These are phyloP conservation scores for Rhodomyrtus tomentosa DNA, from an alignment of 345 rosid species.

Conservation along the genomic window DNA sequence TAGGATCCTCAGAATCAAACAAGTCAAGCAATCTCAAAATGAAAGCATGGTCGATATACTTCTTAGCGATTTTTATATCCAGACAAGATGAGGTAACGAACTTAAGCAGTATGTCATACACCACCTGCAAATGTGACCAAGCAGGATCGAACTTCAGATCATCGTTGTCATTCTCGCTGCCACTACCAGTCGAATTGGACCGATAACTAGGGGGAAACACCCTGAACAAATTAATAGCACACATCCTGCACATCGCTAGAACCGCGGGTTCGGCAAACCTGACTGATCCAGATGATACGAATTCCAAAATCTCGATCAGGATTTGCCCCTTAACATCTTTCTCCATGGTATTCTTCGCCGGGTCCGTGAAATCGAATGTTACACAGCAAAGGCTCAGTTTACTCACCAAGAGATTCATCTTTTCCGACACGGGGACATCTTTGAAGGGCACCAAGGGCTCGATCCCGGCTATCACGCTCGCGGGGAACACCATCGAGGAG, in stretches of 20 bases:
- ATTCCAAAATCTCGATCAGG: constrained; percentile 66
- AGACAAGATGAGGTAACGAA: constrained; percentile 61
- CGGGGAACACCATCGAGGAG: constrained; percentile 69
- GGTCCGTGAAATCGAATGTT: constrained; percentile 70
- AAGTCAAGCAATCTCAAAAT: constrained; percentile 68
- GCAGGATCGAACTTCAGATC: constrained; percentile 77
- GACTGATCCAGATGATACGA: constrained; percentile 49
- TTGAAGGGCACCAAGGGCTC: constrained; percentile 83
- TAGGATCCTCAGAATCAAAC: constrained; percentile 76
- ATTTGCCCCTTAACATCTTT: constrained; percentile 78
- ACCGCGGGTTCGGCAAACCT: constrained; percentile 69
- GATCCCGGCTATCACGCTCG: constrained; percentile 66
- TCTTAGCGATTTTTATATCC: constrained; percentile 68
- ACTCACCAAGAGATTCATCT: constrained; percentile 69
- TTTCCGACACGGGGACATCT: constrained; percentile 58
- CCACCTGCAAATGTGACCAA: constrained; percentile 86
- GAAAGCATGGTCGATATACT: constrained; percentile 71
- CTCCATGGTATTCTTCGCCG: constrained; percentile 50
- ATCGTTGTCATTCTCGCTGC: constrained; percentile 55
- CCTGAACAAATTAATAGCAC: constrained; percentile 70
- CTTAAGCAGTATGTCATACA: constrained; percentile 69
- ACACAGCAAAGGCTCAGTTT: constrained; percentile 91
- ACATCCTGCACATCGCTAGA: constrained; percentile 77
- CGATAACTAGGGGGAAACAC: constrained; percentile 61
- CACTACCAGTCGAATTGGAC: constrained; percentile 14